Percentiles rank a stretch among this genome's conserved stretches.
phyloP scores from a whole-genome alignment of 1,284 basidiomycete genomes.

The Ganoderma lucidum region DNA sequence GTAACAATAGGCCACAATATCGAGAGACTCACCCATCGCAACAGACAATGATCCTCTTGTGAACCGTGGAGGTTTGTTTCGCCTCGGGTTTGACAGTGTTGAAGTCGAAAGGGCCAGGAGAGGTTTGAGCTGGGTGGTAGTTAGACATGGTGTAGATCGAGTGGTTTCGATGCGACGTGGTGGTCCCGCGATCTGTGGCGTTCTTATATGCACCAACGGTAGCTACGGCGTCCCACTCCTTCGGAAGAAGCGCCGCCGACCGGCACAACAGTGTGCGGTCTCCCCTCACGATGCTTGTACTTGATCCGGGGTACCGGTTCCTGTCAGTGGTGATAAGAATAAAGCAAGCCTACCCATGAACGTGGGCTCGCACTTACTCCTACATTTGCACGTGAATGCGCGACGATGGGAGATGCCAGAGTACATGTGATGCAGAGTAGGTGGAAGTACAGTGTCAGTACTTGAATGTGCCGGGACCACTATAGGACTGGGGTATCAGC shows the following conservation, averaged over 20 bases:
- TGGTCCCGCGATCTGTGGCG: neutral
- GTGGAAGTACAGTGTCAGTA: neutral
- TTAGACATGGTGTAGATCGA: neutral
- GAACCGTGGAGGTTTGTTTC: constrained; percentile 5
- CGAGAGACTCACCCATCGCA: constrained; percentile 67
- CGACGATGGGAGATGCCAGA: neutral
- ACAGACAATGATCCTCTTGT: constrained; percentile 71
- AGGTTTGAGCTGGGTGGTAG: neutral
- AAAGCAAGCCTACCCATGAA: neutral
- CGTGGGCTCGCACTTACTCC: neutral
- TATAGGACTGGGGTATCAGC: neutral
- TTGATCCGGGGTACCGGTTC: constrained; percentile 4
- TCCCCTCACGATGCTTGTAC: neutral
- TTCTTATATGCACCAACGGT: neutral
- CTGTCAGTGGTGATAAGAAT: constrained; percentile 10
- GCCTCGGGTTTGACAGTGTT: neutral
- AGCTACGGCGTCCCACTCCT: constrained; percentile 19
- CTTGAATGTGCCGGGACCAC: neutral
- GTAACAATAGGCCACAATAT: neutral
- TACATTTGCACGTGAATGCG: neutral
- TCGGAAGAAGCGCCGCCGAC: constrained; percentile 1
- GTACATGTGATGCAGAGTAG: neutral
- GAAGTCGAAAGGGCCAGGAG: neutral
- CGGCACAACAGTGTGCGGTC: neutral
- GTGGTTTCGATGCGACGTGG: neutral